phyloP scores from a whole-genome alignment of 768 basidiomycete species.

The Psilocybe sp. region DNA sequence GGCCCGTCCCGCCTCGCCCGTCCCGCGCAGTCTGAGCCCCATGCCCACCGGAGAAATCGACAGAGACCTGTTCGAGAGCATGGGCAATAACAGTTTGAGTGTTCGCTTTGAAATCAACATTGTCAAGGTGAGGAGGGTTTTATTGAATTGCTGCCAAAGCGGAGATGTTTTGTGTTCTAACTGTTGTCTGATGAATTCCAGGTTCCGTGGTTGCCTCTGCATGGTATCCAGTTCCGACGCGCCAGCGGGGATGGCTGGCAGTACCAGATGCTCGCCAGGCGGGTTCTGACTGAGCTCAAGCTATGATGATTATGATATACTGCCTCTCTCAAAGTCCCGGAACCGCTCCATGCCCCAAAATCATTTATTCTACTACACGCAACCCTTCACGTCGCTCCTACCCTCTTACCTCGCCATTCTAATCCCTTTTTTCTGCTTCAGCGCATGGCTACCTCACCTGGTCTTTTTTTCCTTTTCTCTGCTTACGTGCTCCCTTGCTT shows the following conservation, averaged over 20 bases:
- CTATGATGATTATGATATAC: conserved; percentile 38
- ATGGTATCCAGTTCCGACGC: conserved; percentile 94
- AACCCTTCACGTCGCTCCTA: not conserved
- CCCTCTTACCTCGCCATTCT: not conserved
- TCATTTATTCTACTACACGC: too few relatives aligned
- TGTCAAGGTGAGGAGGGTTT: conserved; percentile 71
- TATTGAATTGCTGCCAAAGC: not conserved
- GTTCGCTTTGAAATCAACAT: conserved; percentile 97
- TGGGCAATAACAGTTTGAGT: conserved; percentile 74
- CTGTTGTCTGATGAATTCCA: conserved; percentile 29
- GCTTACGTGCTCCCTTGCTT: conserved; percentile 8
- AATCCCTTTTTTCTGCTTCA: conserved; percentile 1
- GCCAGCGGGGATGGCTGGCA: conserved; percentile 93
- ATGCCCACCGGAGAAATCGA: conserved; percentile 68
- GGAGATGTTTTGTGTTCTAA: not conserved
- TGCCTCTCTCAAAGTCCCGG: not conserved
- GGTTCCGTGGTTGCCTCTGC: conserved; percentile 91
- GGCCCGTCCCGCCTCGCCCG: conserved; percentile 25
- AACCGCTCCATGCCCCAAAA: too few relatives aligned
- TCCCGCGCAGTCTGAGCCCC: conserved; percentile 45
- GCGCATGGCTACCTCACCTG: not conserved
- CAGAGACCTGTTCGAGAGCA: conserved; percentile 65
- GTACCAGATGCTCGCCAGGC: conserved; percentile 91
- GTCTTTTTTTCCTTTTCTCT: conserved; percentile 9
- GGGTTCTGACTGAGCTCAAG: conserved; percentile 86